A percentile compares a stretch with the other conserved stretches of the same genome.
Conservation (phyloP, 352 stramenopile species). For the Achlya hypogyna region DNA sequence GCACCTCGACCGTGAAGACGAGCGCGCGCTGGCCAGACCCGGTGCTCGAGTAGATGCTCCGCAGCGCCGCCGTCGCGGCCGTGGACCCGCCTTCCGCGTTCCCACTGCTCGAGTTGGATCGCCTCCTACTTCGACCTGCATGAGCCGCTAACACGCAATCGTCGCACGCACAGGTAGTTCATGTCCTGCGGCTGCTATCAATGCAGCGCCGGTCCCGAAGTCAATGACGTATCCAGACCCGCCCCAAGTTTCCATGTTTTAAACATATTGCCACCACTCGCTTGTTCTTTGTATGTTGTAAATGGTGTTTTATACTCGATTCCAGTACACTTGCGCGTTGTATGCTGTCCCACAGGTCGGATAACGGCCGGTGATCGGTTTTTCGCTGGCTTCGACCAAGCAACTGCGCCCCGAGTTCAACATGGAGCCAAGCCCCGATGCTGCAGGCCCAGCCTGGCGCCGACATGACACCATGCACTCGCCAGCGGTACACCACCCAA, state of each 20-base stretch:
- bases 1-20: conserved; percentile 69
- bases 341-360: no score
- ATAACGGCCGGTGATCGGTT: no score
- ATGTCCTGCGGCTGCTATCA: not conserved
- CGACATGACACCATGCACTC: no score
- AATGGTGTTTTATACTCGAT: no score
- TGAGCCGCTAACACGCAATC: not conserved
- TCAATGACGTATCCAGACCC: not conserved
- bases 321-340: no score
- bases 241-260: not conserved
- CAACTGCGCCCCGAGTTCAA: no score
- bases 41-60: conserved; percentile 17
- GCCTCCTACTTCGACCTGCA: not conserved
- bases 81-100: not conserved
- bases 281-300: not conserved
- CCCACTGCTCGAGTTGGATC: conserved; percentile 5
- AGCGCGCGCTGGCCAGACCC: conserved; percentile 31
- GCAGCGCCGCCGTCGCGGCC: not conserved
- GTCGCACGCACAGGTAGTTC: conserved; percentile 8
- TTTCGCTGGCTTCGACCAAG: no score
- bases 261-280: not conserved
- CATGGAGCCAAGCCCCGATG: no score
- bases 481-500: no score
- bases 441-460: no score
- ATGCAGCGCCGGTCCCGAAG: not conserved